Conservation (phyloP, 129 eudicot genomes). For the Glebionis coronaria region DNA sequence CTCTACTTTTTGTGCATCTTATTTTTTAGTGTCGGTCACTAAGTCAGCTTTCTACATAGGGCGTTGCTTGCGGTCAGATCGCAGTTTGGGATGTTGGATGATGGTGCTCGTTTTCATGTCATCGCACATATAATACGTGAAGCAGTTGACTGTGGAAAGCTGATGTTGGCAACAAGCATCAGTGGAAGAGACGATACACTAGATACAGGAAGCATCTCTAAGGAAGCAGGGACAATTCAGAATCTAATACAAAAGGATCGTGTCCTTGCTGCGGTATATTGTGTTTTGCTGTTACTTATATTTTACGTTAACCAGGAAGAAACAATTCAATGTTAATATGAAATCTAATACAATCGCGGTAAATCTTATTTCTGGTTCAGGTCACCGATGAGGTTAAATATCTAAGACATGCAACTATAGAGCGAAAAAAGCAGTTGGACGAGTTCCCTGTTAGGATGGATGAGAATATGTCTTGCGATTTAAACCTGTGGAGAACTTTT, state of each 20-base stretch:
- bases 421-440: conserved; percentile 59
- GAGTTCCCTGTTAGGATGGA: conserved; percentile 64
- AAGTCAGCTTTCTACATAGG: conserved; percentile 47
- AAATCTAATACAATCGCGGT: conserved; percentile 13
- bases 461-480: conserved; percentile 51
- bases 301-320: neutral
- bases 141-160: conserved; percentile 87
- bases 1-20: neutral
- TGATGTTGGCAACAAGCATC: conserved; percentile 73
- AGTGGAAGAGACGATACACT: conserved; percentile 57
- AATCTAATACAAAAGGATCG: conserved; percentile 92
- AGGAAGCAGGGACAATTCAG: conserved; percentile 64
- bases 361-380: conserved; percentile 32
- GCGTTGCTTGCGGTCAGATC: conserved; percentile 80
- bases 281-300: conserved; percentile 27
- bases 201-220: conserved; percentile 50
- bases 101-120: conserved; percentile 91
- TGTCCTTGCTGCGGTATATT: conserved; percentile 78
- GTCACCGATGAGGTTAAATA: conserved; percentile 76
- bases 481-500: conserved; percentile 44
- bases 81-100: conserved; percentile 81
- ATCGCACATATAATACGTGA: conserved; percentile 83
- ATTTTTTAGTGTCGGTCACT: conserved; percentile 12
- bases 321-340: conserved; percentile 1
- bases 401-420: conserved; percentile 45